Evolutionary conservation across 2,329 filamentous ascomycete species (phyloP), one percentile per base, ranked within the genome.

Genomic region (Pezicula neosporulosa): DNA sequence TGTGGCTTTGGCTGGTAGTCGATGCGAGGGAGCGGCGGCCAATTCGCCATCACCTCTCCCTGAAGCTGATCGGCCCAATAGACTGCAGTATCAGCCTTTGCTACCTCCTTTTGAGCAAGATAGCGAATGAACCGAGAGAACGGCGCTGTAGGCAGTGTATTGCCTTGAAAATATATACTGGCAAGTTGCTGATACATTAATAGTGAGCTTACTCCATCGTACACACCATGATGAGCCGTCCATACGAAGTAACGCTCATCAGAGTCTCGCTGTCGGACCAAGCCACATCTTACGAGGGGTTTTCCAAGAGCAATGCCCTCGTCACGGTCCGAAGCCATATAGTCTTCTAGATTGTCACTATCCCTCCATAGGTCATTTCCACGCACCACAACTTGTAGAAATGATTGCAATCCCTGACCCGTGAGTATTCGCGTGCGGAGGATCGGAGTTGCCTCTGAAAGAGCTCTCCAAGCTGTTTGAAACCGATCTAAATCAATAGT

Each of bases 191-290:
- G 33, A 15, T 54, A 28, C 13, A 56, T 38, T 4, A 54, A 15
- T 18, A 67, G 64, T 45, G 71, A 58, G 39, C 68, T 72, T 70
- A 67, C 74, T 8, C 77, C 77, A 60, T 80, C 77, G 53, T 79
- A 80, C 1, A 80, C 64, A 4, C 74, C 74, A 50, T 80, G 77
- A 52, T 80, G 77, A 47, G 77, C 70, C 0, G 73, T 74, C 66
- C 75, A 75, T 3, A 77, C 68, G n/a, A 80, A 73, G 16, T 49
- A 50, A 13, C 13, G 42, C 21, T 44, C 21, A 27, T 28, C 16
- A n/a, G 42, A 44, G 27, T 15, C 42, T 44, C 46, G 44, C 3
- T 51, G 19, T 44, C 12, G 42, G 9, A 56, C 30, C 9, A 56
- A 4, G 2, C 37, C 53, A 41, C 16, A 50, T 35, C 49, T 38